Evolutionary conservation across 805 yeast genomes (phyloP).

Genomic region (Sugiyamaella floridensis): DNA sequence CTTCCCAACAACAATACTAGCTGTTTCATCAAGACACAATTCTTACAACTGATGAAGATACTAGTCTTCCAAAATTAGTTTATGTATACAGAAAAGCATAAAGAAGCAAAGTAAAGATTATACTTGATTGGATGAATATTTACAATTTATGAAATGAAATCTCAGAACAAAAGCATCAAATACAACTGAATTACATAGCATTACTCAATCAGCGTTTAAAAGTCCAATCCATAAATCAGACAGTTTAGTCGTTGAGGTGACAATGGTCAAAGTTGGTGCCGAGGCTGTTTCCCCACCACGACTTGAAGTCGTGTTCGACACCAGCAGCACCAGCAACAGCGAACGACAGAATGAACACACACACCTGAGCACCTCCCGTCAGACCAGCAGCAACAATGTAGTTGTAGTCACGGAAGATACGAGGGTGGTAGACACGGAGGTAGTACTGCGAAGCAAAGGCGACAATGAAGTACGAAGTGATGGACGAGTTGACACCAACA

Average conservation of each 20-base stretch:
- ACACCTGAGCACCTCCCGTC: conserved; percentile 41
- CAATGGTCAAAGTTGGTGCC: conserved; percentile 13
- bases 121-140: too few relatives aligned
- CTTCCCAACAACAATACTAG: too few relatives aligned
- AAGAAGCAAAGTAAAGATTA: too few relatives aligned
- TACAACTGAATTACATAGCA: too few relatives aligned
- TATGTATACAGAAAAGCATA: too few relatives aligned
- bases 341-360: conserved; percentile 30
- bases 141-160: too few relatives aligned
- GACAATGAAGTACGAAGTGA: conserved; percentile 28
- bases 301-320: conserved; percentile 26
- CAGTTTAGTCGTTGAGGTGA: conserved; percentile 6
- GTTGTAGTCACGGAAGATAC: conserved; percentile 50
- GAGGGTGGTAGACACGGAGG: conserved; percentile 36
- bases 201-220: too few relatives aligned
- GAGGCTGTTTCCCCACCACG: conserved; percentile 31
- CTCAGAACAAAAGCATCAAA: too few relatives aligned
- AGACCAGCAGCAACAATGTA: conserved; percentile 44
- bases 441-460: conserved; percentile 42
- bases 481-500: conserved; percentile 31
- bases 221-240: too few relatives aligned
- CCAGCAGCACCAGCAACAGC: conserved; percentile 32
- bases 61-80: too few relatives aligned
- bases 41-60: too few relatives aligned
- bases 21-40: too few relatives aligned